Evolutionary conservation across 495 filamentous ascomycete species (phyloP), one percentile per base, ranked within the genome.

Genomic region (Penicillium goetzii): DNA sequence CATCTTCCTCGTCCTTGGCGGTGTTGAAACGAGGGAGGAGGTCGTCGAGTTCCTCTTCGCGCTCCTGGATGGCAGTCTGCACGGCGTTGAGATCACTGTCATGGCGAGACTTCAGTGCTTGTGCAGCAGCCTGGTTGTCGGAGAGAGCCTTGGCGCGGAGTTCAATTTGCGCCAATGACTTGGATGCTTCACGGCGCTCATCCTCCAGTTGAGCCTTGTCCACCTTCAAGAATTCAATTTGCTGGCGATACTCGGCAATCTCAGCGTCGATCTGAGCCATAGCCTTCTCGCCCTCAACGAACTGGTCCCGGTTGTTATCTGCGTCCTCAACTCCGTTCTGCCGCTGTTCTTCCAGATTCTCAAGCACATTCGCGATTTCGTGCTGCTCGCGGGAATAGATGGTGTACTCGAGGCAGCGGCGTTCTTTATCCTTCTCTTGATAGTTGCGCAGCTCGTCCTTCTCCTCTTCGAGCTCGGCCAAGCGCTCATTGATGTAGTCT

Each of bases 351-450:
- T 98, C 94, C 21, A 99, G 84, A 59, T 86, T 90, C 53, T 93
- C 92, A 3, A 98, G 83, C 9, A 89, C 87, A 59, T 87, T 85
- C 45, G 86, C 75, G 41, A 95, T 89, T 32, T 89, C 89, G 26
- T 89, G 83, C 70, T 97, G 92, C 65, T 97, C 92, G 60, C 89
- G 89, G 62, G 93, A 88, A 71, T 96, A 92, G 67, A 97, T 96
- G 2, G 93, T 92, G 72, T 97, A 98, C 71, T 97, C 92, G 38
- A 99, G 80, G 74, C 93, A 97, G 60, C 94, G 84, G 53, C 92
- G 87, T 72, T 99, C 95, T 62, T 89, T 89, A 68, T 99, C 95
- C 74, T 96, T 97, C 49, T 97, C 92, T 72, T 98, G 93, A 66
- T 90, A 99, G 19, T 86, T 92, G 33, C 90, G 84, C 32, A 99